A percentile compares a stretch with the other conserved stretches of the same genome.
Conservation (phyloP, 129 eudicot species). For the Erigeron canadensis region DNA sequence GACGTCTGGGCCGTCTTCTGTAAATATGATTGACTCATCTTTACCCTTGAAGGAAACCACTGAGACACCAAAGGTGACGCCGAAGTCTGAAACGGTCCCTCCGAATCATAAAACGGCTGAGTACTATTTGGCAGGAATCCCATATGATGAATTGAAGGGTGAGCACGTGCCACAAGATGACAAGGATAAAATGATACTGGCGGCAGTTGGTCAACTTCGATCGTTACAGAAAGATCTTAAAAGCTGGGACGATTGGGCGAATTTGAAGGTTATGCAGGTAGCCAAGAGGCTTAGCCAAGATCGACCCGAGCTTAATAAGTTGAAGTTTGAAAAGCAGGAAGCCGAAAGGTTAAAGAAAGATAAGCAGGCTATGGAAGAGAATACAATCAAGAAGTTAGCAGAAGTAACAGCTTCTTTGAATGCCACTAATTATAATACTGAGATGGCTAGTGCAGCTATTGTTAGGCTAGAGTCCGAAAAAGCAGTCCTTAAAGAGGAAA, state of each 20-base stretch:
- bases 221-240: slow-evolving; percentile 39
- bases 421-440: slow-evolving; percentile 33
- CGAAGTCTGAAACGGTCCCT: slow-evolving; percentile 18
- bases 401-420: slow-evolving; percentile 55
- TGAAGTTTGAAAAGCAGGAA: slow-evolving; percentile 63
- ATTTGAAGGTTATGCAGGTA: slow-evolving; percentile 57
- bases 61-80: slow-evolving; percentile 17
- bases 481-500: slow-evolving; percentile 28
- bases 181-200: slow-evolving; percentile 36
- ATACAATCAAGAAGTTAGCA: slow-evolving; percentile 40
- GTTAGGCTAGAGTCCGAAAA: slow-evolving; percentile 49
- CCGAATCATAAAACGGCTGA: slow-evolving; percentile 25
- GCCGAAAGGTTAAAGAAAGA: slow-evolving; percentile 41
- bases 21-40: slow-evolving; percentile 29
- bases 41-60: slow-evolving; percentile 24
- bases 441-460: slow-evolving; percentile 37
- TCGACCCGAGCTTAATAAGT: slow-evolving; percentile 44
- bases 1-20: slow-evolving; percentile 31
- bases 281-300: slow-evolving; percentile 54
- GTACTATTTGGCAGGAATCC: slow-evolving; percentile 43
- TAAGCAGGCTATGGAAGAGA: slow-evolving; percentile 43
- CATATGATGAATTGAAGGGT: slow-evolving; percentile 43
- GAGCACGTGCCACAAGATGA: slow-evolving; percentile 46
- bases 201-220: slow-evolving; percentile 34
- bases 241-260: slow-evolving; percentile 65